A percentile compares a stretch with the other conserved stretches of the same genome.
These are phyloP conservation scores for Colletotrichum eremochloae DNA, from an alignment of 2,329 filamentous ascomycete species.

Conservation along the genomic window DNA sequence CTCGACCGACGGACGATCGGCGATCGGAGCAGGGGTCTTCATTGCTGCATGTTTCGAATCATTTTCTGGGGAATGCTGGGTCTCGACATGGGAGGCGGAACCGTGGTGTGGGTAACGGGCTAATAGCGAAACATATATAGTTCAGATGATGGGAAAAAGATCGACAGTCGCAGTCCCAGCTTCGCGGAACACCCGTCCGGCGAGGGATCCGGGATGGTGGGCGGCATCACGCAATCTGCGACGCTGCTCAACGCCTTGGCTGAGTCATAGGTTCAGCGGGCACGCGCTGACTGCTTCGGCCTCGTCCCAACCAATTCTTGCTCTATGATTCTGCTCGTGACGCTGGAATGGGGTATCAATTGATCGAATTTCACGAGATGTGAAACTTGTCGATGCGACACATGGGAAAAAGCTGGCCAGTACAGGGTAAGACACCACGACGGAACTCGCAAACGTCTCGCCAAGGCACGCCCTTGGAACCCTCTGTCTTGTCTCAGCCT, in stretches of 20 bases:
- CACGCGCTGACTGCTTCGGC: neutral
- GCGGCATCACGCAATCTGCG: conserved; percentile 30
- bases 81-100: neutral
- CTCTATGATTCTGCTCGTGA: neutral
- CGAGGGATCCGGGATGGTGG: conserved; percentile 14
- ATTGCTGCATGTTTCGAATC: conserved; percentile 20
- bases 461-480: neutral
- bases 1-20: neutral
- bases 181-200: conserved; percentile 7
- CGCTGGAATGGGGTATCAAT: neutral
- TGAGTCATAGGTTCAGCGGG: neutral
- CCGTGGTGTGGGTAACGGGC: neutral
- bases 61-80: conserved; percentile 25
- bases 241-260: conserved; percentile 1
- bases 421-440: neutral
- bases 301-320: too few species aligned
- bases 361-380: neutral
- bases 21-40: neutral
- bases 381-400: neutral
- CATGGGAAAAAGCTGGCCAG: neutral
- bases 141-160: conserved; percentile 23
- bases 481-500: conserved; percentile 20
- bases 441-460: neutral
- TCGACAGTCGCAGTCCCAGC: conserved; percentile 19
- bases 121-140: conserved; percentile 16